Evolutionary conservation across 2,329 filamentous ascomycete genomes (phyloP), one percentile per base, ranked within the genome.

Genomic region (Fusarium avenaceum): DNA sequence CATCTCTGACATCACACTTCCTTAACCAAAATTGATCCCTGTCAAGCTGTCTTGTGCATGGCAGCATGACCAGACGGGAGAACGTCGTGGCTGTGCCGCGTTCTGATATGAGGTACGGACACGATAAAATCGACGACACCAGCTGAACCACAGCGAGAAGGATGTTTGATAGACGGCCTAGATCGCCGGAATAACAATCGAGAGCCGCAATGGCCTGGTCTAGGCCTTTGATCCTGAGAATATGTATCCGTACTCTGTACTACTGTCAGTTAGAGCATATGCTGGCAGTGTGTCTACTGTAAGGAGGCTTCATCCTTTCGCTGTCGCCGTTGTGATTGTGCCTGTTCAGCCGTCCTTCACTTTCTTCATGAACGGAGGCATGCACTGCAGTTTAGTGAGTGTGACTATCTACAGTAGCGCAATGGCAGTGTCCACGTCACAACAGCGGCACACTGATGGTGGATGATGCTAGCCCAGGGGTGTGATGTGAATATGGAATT

Each of bases 391-490:
- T 44, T 44, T 44, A 69, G 66, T 46, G 52, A 65, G 33, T 45
- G 52, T 47, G 57, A 69, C 66, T 69, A 69, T 69, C 63, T 63
- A 39, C 60, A 65, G 61, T 64, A 64, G 61, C 53, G 60, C 42
- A 30, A 13, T 30, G 58, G 19, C 50, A 24, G 30, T 32, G 59
- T 58, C 45, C 39, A 40, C 26, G 59, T 46, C 32, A 26, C 30
- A 35, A 10, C 33, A 24, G 44, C 8, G 35, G 35, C 9, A 38
- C 35, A 38, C 17, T 19, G 4, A n/a, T 10, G 19, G 35, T 38
- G 17, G 35, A n/a, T 38, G 35, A 38, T 38, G 35, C 15, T 17
- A n/a, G 35, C n/a, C 35, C 13, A 33, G 30, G 30, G 30, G 30
- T 33, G 28, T 30, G 33, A 35, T n/a, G 35, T 38, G n/a, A 38